Conservation (phyloP, 805 yeast species). For the Diddensiella caesifluorescens region DNA sequence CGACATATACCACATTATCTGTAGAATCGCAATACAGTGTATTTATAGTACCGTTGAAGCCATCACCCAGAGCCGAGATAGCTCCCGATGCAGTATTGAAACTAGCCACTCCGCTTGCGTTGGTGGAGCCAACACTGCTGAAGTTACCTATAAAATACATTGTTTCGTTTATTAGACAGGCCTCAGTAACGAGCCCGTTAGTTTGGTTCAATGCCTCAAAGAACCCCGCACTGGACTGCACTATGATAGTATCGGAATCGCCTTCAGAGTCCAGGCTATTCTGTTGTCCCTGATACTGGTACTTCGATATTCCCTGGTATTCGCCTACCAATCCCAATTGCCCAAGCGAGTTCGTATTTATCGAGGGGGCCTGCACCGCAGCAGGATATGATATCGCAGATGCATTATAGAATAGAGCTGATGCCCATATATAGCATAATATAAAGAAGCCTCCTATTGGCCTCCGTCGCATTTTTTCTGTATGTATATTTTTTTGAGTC, state of each 20-base stretch:
- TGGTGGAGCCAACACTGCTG: slow-evolving; percentile 20
- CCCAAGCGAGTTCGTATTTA: slow-evolving; percentile 25
- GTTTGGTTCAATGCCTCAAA: slow-evolving; percentile 14
- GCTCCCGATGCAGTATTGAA: slow-evolving; percentile 25
- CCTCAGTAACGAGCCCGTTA: slow-evolving; percentile 18
- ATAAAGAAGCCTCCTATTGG: too few species aligned
- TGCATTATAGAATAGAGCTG: too few species aligned
- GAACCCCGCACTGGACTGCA: slow-evolving; percentile 23
- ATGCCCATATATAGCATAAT: too few species aligned
- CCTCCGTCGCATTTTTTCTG: too few species aligned
- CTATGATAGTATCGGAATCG: slow-evolving; percentile 19
- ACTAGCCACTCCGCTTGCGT: slow-evolving; percentile 24
- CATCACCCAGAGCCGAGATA: slow-evolving; percentile 20
- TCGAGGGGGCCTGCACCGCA: slow-evolving; percentile 21
- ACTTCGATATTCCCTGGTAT: slow-evolving; percentile 35
- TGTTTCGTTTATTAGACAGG: slow-evolving; percentile 23
- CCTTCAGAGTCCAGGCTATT: slow-evolving; percentile 24
- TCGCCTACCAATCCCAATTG: slow-evolving; percentile 34
- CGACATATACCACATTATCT: slow-evolving; percentile 57
- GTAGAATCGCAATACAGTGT: slow-evolving; percentile 46
- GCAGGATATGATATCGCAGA: neutral
- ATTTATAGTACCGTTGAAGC: slow-evolving; percentile 37
- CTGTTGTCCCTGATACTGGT: slow-evolving; percentile 35
- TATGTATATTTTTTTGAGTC: too few species aligned
- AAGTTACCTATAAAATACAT: slow-evolving; percentile 31